Base-by-base conservation (phyloP, 1,284 basidiomycete species). In the Irpex lacteus region DNA sequence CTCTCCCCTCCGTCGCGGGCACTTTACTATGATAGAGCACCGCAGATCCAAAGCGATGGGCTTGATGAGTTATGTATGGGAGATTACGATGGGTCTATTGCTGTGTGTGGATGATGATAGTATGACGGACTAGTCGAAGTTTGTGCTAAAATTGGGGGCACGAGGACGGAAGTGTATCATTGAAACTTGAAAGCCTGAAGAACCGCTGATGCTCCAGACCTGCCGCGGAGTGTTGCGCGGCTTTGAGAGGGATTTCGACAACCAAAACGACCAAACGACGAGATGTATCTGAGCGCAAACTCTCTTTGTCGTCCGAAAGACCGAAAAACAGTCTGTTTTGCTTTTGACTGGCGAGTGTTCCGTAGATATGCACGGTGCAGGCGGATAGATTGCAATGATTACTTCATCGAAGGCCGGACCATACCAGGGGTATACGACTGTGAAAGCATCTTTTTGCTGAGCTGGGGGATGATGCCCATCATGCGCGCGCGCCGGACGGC, bases 401-500 rank as follows among this genome's bases (percentile, higher is more conserved):
- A 19, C 18, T 26, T 19, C 4, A 19, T 19, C 9, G 50, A 19
- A 21, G 11, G 7, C 13, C 50, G 50, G 11, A n/a, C 50, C 11
- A 18, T n/a, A 19, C 7, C 19, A 21, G 15, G 50, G 15, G 8
- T 18, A 6, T n/a, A 52, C 8, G 50, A 8, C 19, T n/a, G 7
- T 8, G n/a, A n/a, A 18, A 52, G 50, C 50, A 19, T 21, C 59
- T 71, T 69, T 56, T 61, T 84, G 74, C 85, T 87, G 70, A 88
- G 82, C 53, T 85, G 73, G 3, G 94, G 91, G 66, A 98, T 86
- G 65, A 96, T 75, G 56, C 96, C 96, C 91, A 98, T 96, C 81
- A 91, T 92, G 77, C 94, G 93, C 61, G 97, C 94, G 63, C 97
- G 83, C 63, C 94, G 87, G 64, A 98, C 91, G 47, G 96, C 93